phyloP scores from a whole-genome alignment of 2,329 filamentous ascomycete genomes.

The Sclerotinia glacialis region DNA sequence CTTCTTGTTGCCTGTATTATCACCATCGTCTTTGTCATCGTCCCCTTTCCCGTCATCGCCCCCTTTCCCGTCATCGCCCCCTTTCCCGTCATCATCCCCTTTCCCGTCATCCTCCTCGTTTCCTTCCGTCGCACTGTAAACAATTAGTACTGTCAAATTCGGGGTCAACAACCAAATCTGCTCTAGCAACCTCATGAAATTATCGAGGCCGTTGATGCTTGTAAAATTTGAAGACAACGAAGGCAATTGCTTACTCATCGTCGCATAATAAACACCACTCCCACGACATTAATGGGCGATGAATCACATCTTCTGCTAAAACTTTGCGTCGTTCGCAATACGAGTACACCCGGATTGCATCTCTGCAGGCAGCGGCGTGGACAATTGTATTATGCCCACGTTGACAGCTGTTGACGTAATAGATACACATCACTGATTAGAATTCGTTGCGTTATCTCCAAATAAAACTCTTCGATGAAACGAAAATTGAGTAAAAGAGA shows the following conservation, averaged over 20 bases:
- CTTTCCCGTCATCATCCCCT: background rate
- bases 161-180: background rate
- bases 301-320: background rate
- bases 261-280: background rate
- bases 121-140: background rate
- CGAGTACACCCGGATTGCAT: rapidly evolving
- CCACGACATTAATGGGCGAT: background rate
- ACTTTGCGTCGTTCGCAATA: background rate
- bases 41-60: no score
- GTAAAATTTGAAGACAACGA: background rate
- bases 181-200: no score
- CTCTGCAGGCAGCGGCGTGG: background rate
- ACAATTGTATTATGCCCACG: background rate
- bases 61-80: no score
- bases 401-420: background rate
- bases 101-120: background rate
- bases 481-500: background rate
- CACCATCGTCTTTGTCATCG: background rate
- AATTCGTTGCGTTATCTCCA: background rate
- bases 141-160: background rate
- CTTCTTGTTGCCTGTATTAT: background rate
- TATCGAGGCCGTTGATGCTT: no score
- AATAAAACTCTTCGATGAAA: background rate
- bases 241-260: background rate
- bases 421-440: background rate